Percentiles rank a stretch among this genome's conserved stretches.
phyloP scores from a whole-genome alignment of 768 basidiomycete species.

The Nevesoporus exiguus region DNA sequence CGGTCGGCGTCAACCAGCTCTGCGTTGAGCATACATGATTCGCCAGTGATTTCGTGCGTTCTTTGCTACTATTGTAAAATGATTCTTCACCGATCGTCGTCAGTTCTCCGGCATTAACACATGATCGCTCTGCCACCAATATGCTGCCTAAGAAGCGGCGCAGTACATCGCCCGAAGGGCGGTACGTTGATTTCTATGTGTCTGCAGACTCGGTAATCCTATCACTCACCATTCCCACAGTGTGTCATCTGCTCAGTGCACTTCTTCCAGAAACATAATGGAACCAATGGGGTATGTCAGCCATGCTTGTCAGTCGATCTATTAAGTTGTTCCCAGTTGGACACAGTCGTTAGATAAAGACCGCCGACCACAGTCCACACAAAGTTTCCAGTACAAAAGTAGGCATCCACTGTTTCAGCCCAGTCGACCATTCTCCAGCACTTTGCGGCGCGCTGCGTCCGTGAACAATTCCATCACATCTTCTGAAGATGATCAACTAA shows the following conservation, averaged over 20 bases:
- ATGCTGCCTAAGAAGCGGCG: conserved; percentile 33
- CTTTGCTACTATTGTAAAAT: conserved; percentile 12
- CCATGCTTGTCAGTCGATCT: neutral
- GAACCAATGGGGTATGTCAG: conserved; percentile 29
- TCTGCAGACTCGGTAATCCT: conserved; percentile 7
- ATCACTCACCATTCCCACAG: conserved; percentile 13
- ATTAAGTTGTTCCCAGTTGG: conserved; percentile 19
- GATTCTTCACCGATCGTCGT: conserved; percentile 14
- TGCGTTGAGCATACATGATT: conserved; percentile 27
- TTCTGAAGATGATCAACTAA: conserved; percentile 30
- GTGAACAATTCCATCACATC: conserved; percentile 18
- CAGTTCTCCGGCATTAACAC: conserved; percentile 31
- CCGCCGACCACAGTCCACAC: conserved; percentile 6
- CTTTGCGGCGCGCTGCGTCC: conserved; percentile 16
- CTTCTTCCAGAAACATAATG: conserved; percentile 17
- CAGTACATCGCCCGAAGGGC: conserved; percentile 30
- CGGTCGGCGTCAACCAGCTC: conserved; percentile 32
- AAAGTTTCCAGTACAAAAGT: conserved; percentile 13
- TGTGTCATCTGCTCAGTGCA: conserved; percentile 8
- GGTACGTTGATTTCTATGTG: conserved; percentile 18
- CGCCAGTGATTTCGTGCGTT: conserved; percentile 31
- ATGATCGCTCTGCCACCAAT: conserved; percentile 28
- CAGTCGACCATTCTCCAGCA: conserved; percentile 7
- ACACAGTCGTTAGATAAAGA: conserved; percentile 21
- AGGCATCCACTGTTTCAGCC: conserved; percentile 3